Conservation (phyloP, 108 stramenopile species). For the Fragilaria crotonensis region DNA sequence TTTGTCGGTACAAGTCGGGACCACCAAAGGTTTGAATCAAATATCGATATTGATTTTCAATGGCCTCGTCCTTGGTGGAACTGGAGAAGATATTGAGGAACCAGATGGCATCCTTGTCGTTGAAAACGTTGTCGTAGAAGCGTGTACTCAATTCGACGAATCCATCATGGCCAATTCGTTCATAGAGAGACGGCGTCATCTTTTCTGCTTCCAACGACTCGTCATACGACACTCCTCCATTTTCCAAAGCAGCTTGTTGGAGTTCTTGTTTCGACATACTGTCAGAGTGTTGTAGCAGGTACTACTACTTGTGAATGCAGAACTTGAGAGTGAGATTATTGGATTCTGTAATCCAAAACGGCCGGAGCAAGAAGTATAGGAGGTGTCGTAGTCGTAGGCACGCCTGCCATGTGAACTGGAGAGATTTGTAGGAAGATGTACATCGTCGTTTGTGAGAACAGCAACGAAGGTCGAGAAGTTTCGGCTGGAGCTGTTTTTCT, state of each 20-base stretch:
- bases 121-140: conserved; percentile 71
- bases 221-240: conserved; percentile 31
- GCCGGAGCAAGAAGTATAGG: neutral
- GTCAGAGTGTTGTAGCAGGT: neutral
- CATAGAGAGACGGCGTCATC: conserved; percentile 40
- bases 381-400: neutral
- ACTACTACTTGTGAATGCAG: neutral
- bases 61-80: conserved; percentile 62
- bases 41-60: conserved; percentile 77
- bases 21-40: conserved; percentile 78
- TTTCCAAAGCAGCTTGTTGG: conserved; percentile 22
- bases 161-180: conserved; percentile 55
- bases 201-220: conserved; percentile 27
- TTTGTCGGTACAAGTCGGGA: conserved; percentile 53
- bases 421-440: neutral
- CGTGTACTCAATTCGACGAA: conserved; percentile 34
- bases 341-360: neutral
- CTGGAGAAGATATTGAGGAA: conserved; percentile 74
- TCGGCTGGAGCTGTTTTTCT: too few species aligned
- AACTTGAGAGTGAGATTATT: neutral
- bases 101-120: conserved; percentile 43
- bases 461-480: too few species aligned
- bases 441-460: too few species aligned
- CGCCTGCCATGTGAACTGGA: neutral
- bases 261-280: conserved; percentile 41